Evolutionary conservation across 352 stramenopile genomes (phyloP).

Genomic region (Bremia lactucae): DNA sequence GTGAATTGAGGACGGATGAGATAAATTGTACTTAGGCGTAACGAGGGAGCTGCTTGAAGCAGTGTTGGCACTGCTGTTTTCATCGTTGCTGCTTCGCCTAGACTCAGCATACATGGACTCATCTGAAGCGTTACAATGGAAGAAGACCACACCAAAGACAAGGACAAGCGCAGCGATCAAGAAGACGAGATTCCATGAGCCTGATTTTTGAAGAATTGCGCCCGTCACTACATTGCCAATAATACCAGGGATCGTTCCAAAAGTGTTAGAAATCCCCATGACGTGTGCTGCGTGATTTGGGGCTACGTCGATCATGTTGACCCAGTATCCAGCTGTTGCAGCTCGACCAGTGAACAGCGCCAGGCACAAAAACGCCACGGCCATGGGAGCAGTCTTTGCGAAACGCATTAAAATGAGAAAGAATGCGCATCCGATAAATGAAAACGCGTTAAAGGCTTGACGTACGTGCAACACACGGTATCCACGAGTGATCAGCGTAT

Average conservation of each 20-base stretch:
- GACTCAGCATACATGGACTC: slow-evolving; percentile 47
- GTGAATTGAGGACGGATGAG: slow-evolving; percentile 18
- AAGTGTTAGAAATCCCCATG: slow-evolving; percentile 83
- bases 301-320: slow-evolving; percentile 86
- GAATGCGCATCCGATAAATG: slow-evolving; percentile 57
- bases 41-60: slow-evolving; percentile 21
- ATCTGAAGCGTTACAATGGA: slow-evolving; percentile 70
- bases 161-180: slow-evolving; percentile 61
- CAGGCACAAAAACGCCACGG: slow-evolving; percentile 57
- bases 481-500: slow-evolving; percentile 51
- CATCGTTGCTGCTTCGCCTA: slow-evolving; percentile 3
- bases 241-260: slow-evolving; percentile 76
- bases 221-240: slow-evolving; percentile 80
- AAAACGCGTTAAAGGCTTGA: slow-evolving; percentile 65
- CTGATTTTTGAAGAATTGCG: slow-evolving; percentile 57
- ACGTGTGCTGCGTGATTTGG: slow-evolving; percentile 71
- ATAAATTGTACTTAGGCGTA: slow-evolving; percentile 23
- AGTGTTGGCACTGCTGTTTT: slow-evolving; percentile 19
- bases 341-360: slow-evolving; percentile 71
- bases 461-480: slow-evolving; percentile 66
- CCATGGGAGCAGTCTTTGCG: slow-evolving; percentile 34
- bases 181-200: slow-evolving; percentile 79
- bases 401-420: slow-evolving; percentile 69
- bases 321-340: slow-evolving; percentile 74
- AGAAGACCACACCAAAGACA: slow-evolving; percentile 57